Evolutionary conservation across 176 grass and related monocot genomes (phyloP), one percentile per base, ranked within the genome.

Genomic region (Avena sativa): DNA sequence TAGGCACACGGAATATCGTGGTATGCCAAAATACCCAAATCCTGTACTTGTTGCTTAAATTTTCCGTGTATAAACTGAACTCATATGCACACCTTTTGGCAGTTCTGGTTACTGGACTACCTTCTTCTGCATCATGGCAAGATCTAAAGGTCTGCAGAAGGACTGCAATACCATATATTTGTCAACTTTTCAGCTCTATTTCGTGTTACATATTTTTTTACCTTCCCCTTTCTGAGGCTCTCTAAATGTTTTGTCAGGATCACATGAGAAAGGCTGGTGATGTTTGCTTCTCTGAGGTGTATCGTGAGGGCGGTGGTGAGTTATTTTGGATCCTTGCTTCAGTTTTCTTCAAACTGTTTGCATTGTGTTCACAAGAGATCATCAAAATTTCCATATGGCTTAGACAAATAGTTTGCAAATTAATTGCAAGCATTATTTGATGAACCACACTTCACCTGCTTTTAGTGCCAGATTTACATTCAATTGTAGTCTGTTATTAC

Each of bases 121-220:
- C 94, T 78, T 96, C 94, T 64, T 93, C 94, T 81, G 94, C 91
- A 34, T 96, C 94, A 70, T 96, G 94, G 94, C 94, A 96, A 86
- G 94, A 96, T 68, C 89, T 96, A 51, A 96, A 96, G 94, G 94
- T 96, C 47, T 86, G 78, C 20, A 30, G 36, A 9, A 52, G 52
- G 13, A 28, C 7, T 30, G 49, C 25, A 63, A 76, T 51, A 67
- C 3, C 13, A 64, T 64, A 64, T 76, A 23, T 51, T 76, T 32
- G 12, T 20, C 13, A 62, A 70, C 9, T 66, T 74, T 49, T 72
- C 8, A 86, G 46, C 36, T 38, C 38, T 53, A 1, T 74, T 40
- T 57, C 26, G 0, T 15, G 26, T 11, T 84, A 59, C 21, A 15
- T 81, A 19, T 15, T 79, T 15, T 30, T 43, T 36, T 3, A 13